phyloP scores from a whole-genome alignment of 176 grass and related monocot genomes.

The Aegilops sharonensis region DNA sequence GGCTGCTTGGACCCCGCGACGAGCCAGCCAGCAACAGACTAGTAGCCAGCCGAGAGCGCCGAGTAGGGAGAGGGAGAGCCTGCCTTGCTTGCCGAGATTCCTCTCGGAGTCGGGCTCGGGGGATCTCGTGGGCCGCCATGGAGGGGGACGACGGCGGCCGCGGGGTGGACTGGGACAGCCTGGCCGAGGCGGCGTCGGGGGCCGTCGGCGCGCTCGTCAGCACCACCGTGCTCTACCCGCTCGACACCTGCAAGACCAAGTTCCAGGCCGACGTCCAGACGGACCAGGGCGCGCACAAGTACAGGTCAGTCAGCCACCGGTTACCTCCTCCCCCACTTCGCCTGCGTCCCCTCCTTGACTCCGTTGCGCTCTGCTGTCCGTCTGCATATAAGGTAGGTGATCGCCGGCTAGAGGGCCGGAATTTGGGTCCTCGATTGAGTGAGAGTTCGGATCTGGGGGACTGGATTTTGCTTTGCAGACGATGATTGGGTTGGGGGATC shows the following conservation, averaged over 20 bases:
- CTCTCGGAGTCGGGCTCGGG: not conserved
- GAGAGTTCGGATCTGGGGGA: conserved; percentile 13
- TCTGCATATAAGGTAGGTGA: not conserved
- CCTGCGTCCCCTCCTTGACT: not conserved
- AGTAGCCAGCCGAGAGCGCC: not conserved
- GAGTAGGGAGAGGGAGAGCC: not conserved
- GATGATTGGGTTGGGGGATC: not conserved
- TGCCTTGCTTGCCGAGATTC: not conserved
- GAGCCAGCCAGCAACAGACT: not conserved
- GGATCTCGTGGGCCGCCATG: conserved; percentile 10
- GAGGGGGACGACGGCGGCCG: conserved; percentile 31
- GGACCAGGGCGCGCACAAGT: conserved; percentile 61
- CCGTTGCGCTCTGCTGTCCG: not conserved
- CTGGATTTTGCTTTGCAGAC: not conserved
- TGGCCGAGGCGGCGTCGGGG: conserved; percentile 92
- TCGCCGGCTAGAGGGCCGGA: not conserved
- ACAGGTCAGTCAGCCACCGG: conserved; percentile 36
- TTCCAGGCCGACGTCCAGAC: conserved; percentile 91
- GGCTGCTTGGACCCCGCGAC: not conserved
- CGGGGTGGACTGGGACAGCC: conserved; percentile 86
- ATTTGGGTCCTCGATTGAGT: not conserved
- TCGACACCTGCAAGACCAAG: conserved; percentile 98
- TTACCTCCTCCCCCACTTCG: too few species aligned
- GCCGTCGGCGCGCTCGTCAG: conserved; percentile 89
- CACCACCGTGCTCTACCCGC: conserved; percentile 89